Base-by-base conservation (phyloP, 2,329 filamentous ascomycete species). In the Aspergillus phoenicis region DNA sequence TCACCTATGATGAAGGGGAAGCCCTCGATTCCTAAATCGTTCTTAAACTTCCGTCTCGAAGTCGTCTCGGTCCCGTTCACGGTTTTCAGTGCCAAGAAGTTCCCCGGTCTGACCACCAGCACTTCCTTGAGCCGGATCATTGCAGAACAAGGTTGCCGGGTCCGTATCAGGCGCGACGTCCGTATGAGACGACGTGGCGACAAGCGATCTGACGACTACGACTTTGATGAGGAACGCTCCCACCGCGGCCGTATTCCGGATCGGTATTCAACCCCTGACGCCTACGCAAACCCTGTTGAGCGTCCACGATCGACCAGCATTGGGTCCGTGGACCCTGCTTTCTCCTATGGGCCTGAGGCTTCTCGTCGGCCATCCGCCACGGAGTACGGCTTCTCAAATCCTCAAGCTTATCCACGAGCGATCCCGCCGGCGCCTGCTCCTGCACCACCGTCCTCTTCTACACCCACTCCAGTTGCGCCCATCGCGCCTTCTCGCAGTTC, bases 71-170 rank as follows among this genome's bases (percentile, higher is more conserved):
- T 84, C 11, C 87, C 91, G 0, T 98, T 99, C 76, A 88, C 87
- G 52, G 95, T 98, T 45, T 98, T 85, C 81, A 97, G 93, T 70
- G 95, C 95, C 55, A 99, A 98, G 87, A 98, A 97, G 81, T 99
- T 99, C 80, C 95, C 95, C 15, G 95, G 94, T 17, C 82, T 98
- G 61, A 89, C 91, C 48, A 91, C 95, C 76, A 97, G 93, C 80
- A 99, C 95, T 0, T 82, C 85, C 11, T 82, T 98, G 53, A 97
- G 93, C 78, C 90, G 93, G 64, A 90, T 91, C 38, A 93, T 99
- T 47, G 93, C 94, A 17, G 94, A 99, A 77, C 95, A 99, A 78
- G 95, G 95, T 61, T 98, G 95, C 77, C 91, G 94, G 67, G 95
- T 99, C 28, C 90, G 95, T 49, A 99, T 99, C 71, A 87, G 95